Percentiles rank a stretch among this genome's conserved stretches.
These are phyloP conservation scores for Bondarzewia mesenterica DNA, from an alignment of 1,284 basidiomycete genomes.

Conservation along the genomic window DNA sequence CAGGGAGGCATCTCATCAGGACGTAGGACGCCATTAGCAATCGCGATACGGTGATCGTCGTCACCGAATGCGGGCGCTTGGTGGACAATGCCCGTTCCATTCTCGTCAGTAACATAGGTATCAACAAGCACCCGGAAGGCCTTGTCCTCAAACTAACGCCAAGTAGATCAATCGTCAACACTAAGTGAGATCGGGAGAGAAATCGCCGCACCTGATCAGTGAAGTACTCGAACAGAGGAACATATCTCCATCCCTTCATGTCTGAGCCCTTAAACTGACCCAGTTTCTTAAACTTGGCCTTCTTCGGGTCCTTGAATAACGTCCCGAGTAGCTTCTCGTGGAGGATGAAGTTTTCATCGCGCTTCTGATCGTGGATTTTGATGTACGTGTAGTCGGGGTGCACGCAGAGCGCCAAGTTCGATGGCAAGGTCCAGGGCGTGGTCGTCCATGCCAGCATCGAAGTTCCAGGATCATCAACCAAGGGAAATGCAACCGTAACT, in stretches of 20 bases:
- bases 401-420: slow-evolving; percentile 92
- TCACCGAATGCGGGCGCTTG: slow-evolving; percentile 99
- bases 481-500: slow-evolving; percentile 91
- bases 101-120: slow-evolving; percentile 88
- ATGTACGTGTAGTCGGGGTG: slow-evolving; percentile 95
- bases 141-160: slow-evolving; percentile 74
- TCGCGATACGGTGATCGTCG: slow-evolving; percentile 93
- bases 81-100: slow-evolving; percentile 98
- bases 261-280: slow-evolving; percentile 84
- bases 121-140: slow-evolving; percentile 90
- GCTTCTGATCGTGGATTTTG: slow-evolving; percentile 93
- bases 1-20: slow-evolving; percentile 93
- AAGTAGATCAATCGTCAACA: neutral
- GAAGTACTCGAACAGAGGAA: slow-evolving; percentile 96
- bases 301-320: slow-evolving; percentile 96
- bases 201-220: slow-evolving; percentile 69
- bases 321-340: slow-evolving; percentile 85
- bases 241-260: slow-evolving; percentile 94
- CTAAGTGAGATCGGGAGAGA: neutral
- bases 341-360: slow-evolving; percentile 87
- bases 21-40: slow-evolving; percentile 76
- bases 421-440: slow-evolving; percentile 97
- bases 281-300: slow-evolving; percentile 93
- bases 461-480: slow-evolving; percentile 88
- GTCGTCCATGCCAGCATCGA: slow-evolving; percentile 97